phyloP scores from a whole-genome alignment of 495 filamentous ascomycete species.

The Opeltia flavorubescens region DNA sequence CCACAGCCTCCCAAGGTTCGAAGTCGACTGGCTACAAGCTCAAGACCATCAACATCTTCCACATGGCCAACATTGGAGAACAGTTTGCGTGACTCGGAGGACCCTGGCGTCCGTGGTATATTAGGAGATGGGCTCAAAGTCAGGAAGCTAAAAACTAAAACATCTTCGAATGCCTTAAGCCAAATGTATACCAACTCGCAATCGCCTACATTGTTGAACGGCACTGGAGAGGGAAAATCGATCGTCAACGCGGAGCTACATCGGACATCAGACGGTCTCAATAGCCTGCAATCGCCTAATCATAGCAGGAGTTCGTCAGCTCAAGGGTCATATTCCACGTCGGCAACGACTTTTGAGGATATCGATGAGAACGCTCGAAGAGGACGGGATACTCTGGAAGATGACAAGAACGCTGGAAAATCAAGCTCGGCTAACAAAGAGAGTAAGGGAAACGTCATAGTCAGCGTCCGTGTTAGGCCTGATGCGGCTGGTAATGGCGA shows the following conservation, averaged over 20 bases:
- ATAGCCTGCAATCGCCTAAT: constrained; percentile 62
- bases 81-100: constrained; percentile 11
- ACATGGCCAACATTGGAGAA: constrained; percentile 19
- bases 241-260: constrained; percentile 41
- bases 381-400: constrained; percentile 29
- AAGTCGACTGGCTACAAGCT: constrained; percentile 23
- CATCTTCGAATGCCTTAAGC: constrained; percentile 22
- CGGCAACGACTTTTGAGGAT: constrained; percentile 77
- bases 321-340: constrained; percentile 80
- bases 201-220: constrained; percentile 63
- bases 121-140: constrained; percentile 26
- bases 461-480: constrained; percentile 86
- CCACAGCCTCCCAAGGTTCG: constrained; percentile 64
- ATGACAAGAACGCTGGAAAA: constrained; percentile 19
- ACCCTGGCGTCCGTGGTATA: constrained; percentile 8
- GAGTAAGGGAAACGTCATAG: constrained; percentile 85
- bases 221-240: constrained; percentile 60
- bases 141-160: constrained; percentile 13
- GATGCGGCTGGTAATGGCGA: constrained; percentile 50
- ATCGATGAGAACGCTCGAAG: constrained; percentile 32
- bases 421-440: constrained; percentile 37
- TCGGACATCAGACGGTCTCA: constrained; percentile 53
- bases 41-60: constrained; percentile 9
- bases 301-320: constrained; percentile 82
- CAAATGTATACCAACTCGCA: constrained; percentile 35